Base-by-base conservation (phyloP, 2,329 filamentous ascomycete genomes). In the Penicillium sp. region DNA sequence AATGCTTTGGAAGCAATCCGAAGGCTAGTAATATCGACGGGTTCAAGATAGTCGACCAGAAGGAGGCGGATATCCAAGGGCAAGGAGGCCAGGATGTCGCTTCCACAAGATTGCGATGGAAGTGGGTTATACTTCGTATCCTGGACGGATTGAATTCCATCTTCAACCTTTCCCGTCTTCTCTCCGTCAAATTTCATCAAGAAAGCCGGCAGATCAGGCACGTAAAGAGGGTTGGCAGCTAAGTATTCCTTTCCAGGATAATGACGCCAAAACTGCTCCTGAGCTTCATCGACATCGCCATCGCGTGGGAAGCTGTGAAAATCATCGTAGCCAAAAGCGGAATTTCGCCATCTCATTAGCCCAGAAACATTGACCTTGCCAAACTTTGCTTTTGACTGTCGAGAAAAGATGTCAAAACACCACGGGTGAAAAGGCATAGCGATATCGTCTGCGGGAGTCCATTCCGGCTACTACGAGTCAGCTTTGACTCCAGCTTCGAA, bases 361-460 rank as follows among this genome's bases (percentile, higher is more conserved):
- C n/a, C 33, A 2, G 33, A 36, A 9, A 36, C 33, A 16, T 36
- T 36, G n/a, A 36, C n/a, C 15, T 36, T 36, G 15, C 47, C 33
- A 26, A 63, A 57, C 2, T 42, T 52, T 16, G n/a, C 15, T 42
- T 57, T 54, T 2, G 59, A 57, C 38, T 54, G 57, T 5, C 55
- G 54, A 16, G 43, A 54, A 38, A 60, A 59, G 16, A 60, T 60
- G 47, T 60, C 57, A 24, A 63, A 61, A 36, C 59, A 60, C 59
- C 57, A 60, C 1, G 60, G 57, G 31, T 61, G 59, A 28, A 63
- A 61, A 2, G 57, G 60, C 53, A 63, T 57, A 4, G 44, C 48
- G 23, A 49, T 39, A 3, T 43, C 36, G 18, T 49, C 18, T 23
- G 45, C 16, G 24, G 34, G 18, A 49, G 34, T 6, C 18, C 45